phyloP scores from a whole-genome alignment of 1,284 basidiomycete genomes.

The Apiotrichum veenhuisii region DNA sequence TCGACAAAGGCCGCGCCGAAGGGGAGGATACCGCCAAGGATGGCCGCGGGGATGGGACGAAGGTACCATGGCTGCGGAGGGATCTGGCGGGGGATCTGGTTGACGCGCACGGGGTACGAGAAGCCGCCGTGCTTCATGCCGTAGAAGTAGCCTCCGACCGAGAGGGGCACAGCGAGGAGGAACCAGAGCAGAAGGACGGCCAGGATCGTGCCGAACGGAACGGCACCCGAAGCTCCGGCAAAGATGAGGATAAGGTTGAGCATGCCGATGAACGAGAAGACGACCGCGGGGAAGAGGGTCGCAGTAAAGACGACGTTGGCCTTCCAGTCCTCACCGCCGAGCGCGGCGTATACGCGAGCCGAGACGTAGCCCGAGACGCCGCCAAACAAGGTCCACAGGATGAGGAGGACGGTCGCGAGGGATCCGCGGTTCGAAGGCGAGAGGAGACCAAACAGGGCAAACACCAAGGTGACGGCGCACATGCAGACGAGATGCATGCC shows the following conservation, averaged over 20 bases:
- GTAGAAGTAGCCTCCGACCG: slow-evolving; percentile 58
- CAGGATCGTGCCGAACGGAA: slow-evolving; percentile 91
- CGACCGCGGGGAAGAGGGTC: slow-evolving; percentile 75
- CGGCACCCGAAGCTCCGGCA: slow-evolving; percentile 86
- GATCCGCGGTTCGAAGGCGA: slow-evolving; percentile 94
- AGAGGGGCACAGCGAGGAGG: slow-evolving; percentile 80
- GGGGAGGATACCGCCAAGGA: slow-evolving; percentile 86
- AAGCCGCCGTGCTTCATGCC: slow-evolving; percentile 78
- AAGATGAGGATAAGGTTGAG: slow-evolving; percentile 81
- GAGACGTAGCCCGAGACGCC: slow-evolving; percentile 88
- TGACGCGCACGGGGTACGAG: slow-evolving; percentile 77
- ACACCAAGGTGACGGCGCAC: slow-evolving; percentile 85
- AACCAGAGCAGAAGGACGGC: slow-evolving; percentile 92
- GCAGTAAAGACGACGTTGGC: slow-evolving; percentile 85
- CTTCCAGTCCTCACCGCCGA: slow-evolving; percentile 75
- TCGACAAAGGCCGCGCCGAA: slow-evolving; percentile 96
- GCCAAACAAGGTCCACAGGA: slow-evolving; percentile 93
- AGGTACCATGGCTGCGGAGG: slow-evolving; percentile 81
- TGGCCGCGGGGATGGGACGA: slow-evolving; percentile 67
- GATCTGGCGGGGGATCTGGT: slow-evolving; percentile 88
- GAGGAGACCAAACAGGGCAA: slow-evolving; percentile 94
- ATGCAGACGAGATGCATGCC: slow-evolving; percentile 86
- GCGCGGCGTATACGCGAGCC: slow-evolving; percentile 72
- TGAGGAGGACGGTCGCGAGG: slow-evolving; percentile 91
- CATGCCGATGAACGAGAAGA: slow-evolving; percentile 77